Evolutionary conservation across 306 rosid species (phyloP).

Genomic region (Psophocarpus tetragonolobus): DNA sequence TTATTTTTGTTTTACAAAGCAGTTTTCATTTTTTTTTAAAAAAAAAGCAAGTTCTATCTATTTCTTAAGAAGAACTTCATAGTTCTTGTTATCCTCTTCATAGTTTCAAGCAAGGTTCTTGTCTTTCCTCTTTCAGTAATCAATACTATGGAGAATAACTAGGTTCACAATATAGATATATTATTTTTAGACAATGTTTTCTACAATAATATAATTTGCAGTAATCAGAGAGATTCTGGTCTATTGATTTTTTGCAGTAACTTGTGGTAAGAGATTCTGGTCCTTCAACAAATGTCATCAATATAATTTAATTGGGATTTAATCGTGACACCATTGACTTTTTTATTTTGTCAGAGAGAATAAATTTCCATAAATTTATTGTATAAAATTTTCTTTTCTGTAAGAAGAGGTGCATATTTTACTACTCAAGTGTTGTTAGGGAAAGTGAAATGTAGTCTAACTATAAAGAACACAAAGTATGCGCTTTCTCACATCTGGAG

Average conservation of each 20-base stretch:
- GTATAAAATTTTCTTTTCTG: not conserved
- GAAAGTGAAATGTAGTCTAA: no score
- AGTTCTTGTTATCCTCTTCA: constrained; percentile 69
- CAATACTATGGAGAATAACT: not conserved
- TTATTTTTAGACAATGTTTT: not conserved
- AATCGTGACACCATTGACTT: no score
- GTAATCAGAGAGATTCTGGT: no score
- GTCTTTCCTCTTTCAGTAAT: constrained; percentile 55
- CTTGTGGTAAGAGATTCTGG: not conserved
- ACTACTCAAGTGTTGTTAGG: no score
- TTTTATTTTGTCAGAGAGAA: not conserved
- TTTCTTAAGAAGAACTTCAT: no score
- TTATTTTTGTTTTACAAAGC: no score
- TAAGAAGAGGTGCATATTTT: not conserved
- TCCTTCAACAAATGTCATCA: not conserved
- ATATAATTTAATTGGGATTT: not conserved
- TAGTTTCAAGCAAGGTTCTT: constrained; percentile 70
- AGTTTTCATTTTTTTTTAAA: no score
- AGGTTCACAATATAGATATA: not conserved
- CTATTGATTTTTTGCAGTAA: not conserved
- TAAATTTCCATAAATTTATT: not conserved
- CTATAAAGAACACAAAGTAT: not conserved
- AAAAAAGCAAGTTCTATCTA: no score
- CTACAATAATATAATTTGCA: not conserved
- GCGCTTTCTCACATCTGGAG: not conserved